Percentiles rank a stretch among this genome's conserved stretches.
phyloP scores from a whole-genome alignment of 2,329 filamentous ascomycete genomes.

The Cordyceps tenuipes region DNA sequence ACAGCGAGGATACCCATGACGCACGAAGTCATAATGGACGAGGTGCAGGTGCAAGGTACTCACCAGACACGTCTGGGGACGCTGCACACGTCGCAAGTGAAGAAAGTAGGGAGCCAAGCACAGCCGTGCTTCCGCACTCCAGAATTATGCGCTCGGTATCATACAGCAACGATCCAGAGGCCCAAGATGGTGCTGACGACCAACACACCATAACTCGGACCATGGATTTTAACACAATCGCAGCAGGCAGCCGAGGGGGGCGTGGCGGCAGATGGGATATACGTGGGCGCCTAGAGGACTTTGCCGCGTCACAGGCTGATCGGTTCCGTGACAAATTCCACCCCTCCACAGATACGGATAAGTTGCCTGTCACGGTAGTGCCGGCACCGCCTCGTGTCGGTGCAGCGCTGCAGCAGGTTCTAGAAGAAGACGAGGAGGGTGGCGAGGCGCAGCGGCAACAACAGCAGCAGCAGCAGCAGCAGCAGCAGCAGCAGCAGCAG shows the following conservation, averaged over 20 bases:
- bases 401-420: constrained; percentile 45
- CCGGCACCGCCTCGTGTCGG: constrained; percentile 53
- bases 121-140: not conserved
- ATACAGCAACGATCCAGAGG: constrained; percentile 4
- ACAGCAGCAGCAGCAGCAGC: not conserved
- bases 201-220: not conserved
- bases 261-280: constrained; percentile 42
- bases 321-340: constrained; percentile 48
- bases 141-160: constrained; percentile 6
- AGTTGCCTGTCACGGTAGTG: constrained; percentile 51
- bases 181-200: not conserved
- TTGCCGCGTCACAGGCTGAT: constrained; percentile 53
- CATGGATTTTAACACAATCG: not conserved
- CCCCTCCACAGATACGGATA: constrained; percentile 45
- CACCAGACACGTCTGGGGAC: not conserved
- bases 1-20: constrained; percentile 3
- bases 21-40: not conserved
- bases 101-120: not conserved
- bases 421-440: constrained; percentile 43
- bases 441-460: not conserved
- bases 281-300: constrained; percentile 49
- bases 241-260: not conserved
- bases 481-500: too few relatives aligned
- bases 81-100: not conserved
- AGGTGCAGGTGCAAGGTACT: not conserved